A percentile compares a stretch with the other conserved stretches of the same genome.
Evolutionary conservation across 352 stramenopile genomes (phyloP).

Genomic region (Phytophthora pseudosyringae): DNA sequence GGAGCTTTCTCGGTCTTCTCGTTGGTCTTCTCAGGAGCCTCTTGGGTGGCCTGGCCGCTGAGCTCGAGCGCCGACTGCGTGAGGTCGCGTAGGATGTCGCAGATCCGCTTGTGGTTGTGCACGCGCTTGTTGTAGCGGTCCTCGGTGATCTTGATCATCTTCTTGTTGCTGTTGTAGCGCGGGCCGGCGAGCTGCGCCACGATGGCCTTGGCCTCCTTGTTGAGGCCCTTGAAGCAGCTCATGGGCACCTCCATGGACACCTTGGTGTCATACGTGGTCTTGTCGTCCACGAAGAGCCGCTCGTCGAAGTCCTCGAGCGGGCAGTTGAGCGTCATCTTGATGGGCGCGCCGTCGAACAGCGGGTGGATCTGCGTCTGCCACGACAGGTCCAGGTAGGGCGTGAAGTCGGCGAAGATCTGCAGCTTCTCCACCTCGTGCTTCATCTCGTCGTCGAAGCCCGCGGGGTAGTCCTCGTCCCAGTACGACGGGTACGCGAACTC

Average conservation of each 20-base stretch:
- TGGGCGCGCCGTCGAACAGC: slow-evolving; percentile 66
- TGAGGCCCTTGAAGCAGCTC: slow-evolving; percentile 63
- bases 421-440: slow-evolving; percentile 90
- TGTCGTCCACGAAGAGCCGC: slow-evolving; percentile 80
- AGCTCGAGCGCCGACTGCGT: slow-evolving; percentile 75
- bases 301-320: slow-evolving; percentile 87
- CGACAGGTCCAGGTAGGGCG: slow-evolving; percentile 72
- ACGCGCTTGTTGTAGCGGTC: slow-evolving; percentile 81
- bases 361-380: slow-evolving; percentile 85
- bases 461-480: slow-evolving; percentile 78
- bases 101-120: slow-evolving; percentile 88
- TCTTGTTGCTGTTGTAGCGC: slow-evolving; percentile 83
- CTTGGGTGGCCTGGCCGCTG: slow-evolving; percentile 44
- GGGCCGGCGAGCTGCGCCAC: slow-evolving; percentile 75
- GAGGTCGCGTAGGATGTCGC: slow-evolving; percentile 81
- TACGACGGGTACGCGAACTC: slow-evolving; percentile 79
- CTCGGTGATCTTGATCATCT: slow-evolving; percentile 80
- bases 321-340: slow-evolving; percentile 80
- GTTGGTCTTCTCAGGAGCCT: slow-evolving; percentile 22
- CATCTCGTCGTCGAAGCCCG: slow-evolving; percentile 77
- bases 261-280: slow-evolving; percentile 84
- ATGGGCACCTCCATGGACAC: slow-evolving; percentile 83
- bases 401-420: slow-evolving; percentile 84
- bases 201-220: slow-evolving; percentile 52
- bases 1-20: slow-evolving; percentile 15